A percentile compares a stretch with the other conserved stretches of the same genome.
Evolutionary conservation across 2,329 filamentous ascomycete genomes (phyloP).

Genomic region (Colletotrichum falcatum): DNA sequence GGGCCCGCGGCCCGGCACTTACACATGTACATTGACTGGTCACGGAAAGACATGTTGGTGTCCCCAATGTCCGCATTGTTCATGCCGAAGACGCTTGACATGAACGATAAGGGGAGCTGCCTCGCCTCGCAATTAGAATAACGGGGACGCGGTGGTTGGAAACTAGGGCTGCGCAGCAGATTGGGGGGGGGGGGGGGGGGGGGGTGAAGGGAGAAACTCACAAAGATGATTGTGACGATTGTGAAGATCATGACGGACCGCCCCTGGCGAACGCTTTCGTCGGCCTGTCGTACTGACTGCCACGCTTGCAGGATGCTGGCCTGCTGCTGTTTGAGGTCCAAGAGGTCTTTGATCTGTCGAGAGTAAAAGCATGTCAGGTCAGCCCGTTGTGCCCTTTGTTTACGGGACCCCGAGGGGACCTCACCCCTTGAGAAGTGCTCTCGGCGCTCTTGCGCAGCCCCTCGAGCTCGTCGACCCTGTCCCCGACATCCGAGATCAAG

Average conservation of each 20-base stretch:
- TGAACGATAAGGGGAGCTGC: constrained; percentile 53
- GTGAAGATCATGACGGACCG: constrained; percentile 60
- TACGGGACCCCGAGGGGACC: constrained; percentile 4
- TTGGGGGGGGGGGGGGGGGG: accelerated
- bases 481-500: constrained; percentile 43
- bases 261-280: constrained; percentile 56
- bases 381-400: constrained; percentile 19
- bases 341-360: constrained; percentile 53
- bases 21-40: constrained; percentile 45
- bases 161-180: not conserved
- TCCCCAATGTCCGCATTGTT: constrained; percentile 47
- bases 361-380: not conserved
- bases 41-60: constrained; percentile 37
- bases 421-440: constrained; percentile 50
- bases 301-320: constrained; percentile 58
- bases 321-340: constrained; percentile 60
- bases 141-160: accelerated
- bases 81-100: constrained; percentile 55
- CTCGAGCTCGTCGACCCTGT: constrained; percentile 51
- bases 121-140: not conserved
- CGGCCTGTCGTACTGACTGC: constrained; percentile 53
- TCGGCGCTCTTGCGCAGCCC: constrained; percentile 49
- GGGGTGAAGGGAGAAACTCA: constrained; percentile 44
- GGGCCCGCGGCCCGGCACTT: constrained; percentile 7
- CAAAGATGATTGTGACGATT: constrained; percentile 60